Evolutionary conservation across 352 stramenopile species (phyloP), one percentile per base, ranked within the genome.

Genomic region (Phytophthora parvispora): DNA sequence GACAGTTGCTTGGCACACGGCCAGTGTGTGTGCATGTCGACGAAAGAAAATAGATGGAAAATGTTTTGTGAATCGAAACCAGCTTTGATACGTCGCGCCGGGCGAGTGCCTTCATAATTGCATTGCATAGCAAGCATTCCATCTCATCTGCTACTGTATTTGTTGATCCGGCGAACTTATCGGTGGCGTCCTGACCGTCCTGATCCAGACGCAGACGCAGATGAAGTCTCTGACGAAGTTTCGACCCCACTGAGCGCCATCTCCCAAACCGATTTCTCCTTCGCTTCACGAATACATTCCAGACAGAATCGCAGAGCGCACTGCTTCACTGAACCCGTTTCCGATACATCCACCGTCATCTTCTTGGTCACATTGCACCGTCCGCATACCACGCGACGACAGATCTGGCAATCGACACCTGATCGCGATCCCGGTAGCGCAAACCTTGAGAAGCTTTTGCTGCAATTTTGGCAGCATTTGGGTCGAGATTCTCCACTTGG

Each of bases 301-400:
- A 84, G 65, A 13, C 82, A 90, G 57, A 88, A 86, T 10, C 74
- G 64, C 24, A 88, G 49, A 18, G 67, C 28, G 4, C 65, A 69
- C 24, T 88, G 73, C 10, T 56, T 70, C 38, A 76, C 61, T 15
- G 60, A 48, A 0, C 51, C 64, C 38, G 76, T 69, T 8, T 29
- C 49, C 13, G 72, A 66, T 27, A 88, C 57, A 51, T 90, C 78
- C 24, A 89, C 64, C 13, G 78, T 78, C 59, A 89, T 72, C 8
- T 81, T 83, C 59, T 89, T 89, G 18, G 74, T 49, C 2, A 89
- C 70, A 13, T 51, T 74, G 61, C 83, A 91, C 31, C 75, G 76
- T 25, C 48, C 31, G 60, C 83, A 91, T 8, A 85, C 16, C n/a
- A 72, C 47, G 7, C 67, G 51, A 29, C 72, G 73, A 38, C 83